Base-by-base conservation (phyloP, 352 stramenopile genomes). In the Phytophthora pisi region DNA sequence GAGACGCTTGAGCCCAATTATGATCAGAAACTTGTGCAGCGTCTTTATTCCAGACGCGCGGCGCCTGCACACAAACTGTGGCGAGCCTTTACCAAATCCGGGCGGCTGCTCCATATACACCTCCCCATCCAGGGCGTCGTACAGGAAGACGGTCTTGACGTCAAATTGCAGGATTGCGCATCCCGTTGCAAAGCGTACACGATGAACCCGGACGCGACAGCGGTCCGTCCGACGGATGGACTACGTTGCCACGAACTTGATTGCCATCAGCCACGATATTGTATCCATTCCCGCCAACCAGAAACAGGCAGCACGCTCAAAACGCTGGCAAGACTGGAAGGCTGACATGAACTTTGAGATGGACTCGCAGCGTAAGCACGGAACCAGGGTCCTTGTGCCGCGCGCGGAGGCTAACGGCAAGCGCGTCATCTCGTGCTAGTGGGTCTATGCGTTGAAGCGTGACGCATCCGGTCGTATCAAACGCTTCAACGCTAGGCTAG, bases 131-230 rank as follows among this genome's bases (percentile, higher is more conserved):
- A 63, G 53, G 7, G 63, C 24, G 1, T 34, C 61, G 18, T 63
- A 52, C 10, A 68, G 30, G 31, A 64, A 65, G 2, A 49, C 63
- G 5, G 49, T 70, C 15, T 70, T 70, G 0, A 65, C 50, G 16
- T 70, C 63, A 13, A 55, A 72, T 30, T 72, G 57, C 10, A 66
- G 42, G 23, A 67, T 62, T 4, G 5, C 45, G 52, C 57, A 70
- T 53, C 46, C 0, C 53, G 46, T 13, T 64, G 53, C n/a, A 62
- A 8, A 4, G 65, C 45, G 15, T 49, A 68, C 28, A 57, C 31
- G 8, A 64, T 57, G 2, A 47, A 58, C 7, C 18, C 26, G 26
- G 26, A 30, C 2, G 26, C 26, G 26, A 30, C 26, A 30, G 26
- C 4, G 26, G 26, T 30, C 26, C 0, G 26, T 30, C 5, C 26